These are phyloP conservation scores for Cryphonectria parasitica DNA, from an alignment of 2,329 filamentous ascomycete species.

Conservation along the genomic window DNA sequence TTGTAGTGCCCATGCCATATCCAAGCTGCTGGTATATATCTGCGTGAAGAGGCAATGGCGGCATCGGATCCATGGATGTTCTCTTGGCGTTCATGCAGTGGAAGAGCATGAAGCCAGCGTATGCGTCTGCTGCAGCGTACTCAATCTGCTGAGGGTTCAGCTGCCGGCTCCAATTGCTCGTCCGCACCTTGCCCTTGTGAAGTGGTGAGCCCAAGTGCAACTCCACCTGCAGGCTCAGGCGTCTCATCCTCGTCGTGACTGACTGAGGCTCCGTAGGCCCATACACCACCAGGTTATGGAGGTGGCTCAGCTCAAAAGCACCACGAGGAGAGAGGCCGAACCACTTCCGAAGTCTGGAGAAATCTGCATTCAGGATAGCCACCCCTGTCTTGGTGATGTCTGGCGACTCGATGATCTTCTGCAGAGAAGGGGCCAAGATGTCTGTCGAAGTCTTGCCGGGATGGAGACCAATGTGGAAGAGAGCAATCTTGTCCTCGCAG, in stretches of 20 bases:
- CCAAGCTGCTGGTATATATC: conserved; percentile 69
- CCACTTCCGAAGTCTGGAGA: conserved; percentile 66
- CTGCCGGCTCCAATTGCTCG: conserved; percentile 72
- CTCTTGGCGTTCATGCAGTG: conserved; percentile 72
- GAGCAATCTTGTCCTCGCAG: conserved; percentile 71
- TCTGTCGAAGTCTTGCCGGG: conserved; percentile 46
- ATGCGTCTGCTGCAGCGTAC: conserved; percentile 82
- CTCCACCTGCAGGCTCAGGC: conserved; percentile 70
- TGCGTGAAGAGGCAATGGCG: conserved; percentile 69
- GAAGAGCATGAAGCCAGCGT: conserved; percentile 76
- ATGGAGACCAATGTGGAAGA: conserved; percentile 80
- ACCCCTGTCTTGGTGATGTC: conserved; percentile 77
- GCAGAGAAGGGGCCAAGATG: conserved; percentile 71
- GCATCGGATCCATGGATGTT: conserved; percentile 66
- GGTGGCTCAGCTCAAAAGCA: conserved; percentile 79
- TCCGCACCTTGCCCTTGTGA: conserved; percentile 74
- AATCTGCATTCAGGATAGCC: conserved; percentile 67
- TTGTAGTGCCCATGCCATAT: conserved; percentile 37
- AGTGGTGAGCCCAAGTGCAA: conserved; percentile 74
- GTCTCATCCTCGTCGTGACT: conserved; percentile 58
- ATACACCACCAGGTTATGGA: conserved; percentile 77
- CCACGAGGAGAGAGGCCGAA: conserved; percentile 68
- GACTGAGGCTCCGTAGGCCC: conserved; percentile 56
- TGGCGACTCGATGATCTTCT: conserved; percentile 71
- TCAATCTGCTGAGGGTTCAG: conserved; percentile 69